A percentile compares a stretch with the other conserved stretches of the same genome.
Evolutionary conservation across 2,329 filamentous ascomycete genomes (phyloP).

Genomic region (Aspergillus costaricaensis): DNA sequence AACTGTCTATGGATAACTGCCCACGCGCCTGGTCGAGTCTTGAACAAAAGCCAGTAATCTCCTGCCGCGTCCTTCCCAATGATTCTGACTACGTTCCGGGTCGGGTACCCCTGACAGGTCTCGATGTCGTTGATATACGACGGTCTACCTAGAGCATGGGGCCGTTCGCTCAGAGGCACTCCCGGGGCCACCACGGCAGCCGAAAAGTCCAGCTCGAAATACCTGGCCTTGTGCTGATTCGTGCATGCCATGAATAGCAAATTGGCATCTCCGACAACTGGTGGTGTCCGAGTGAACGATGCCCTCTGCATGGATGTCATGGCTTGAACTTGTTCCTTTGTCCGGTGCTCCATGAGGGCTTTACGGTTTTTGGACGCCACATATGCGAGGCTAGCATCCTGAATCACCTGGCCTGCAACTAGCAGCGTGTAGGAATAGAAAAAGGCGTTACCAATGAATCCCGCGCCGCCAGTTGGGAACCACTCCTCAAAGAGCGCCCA

Average conservation of each 20-base stretch:
- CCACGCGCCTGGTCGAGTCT: constrained; percentile 27
- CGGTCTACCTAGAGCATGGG: constrained; percentile 13
- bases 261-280: constrained; percentile 36
- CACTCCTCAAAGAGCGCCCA: constrained; percentile 36
- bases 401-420: constrained; percentile 10
- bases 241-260: constrained; percentile 38
- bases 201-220: constrained; percentile 45
- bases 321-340: constrained; percentile 22
- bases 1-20: constrained; percentile 20
- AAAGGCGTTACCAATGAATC: constrained; percentile 29
- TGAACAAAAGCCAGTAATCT: constrained; percentile 35
- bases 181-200: constrained; percentile 20
- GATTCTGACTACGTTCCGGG: constrained; percentile 23
- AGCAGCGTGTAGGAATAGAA: constrained; percentile 12
- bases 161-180: background rate
- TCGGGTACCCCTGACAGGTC: constrained; percentile 2
- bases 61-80: constrained; percentile 37
- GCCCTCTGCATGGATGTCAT: constrained; percentile 13
- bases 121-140: constrained; percentile 15
- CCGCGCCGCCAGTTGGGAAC: constrained; percentile 23
- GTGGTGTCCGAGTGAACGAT: constrained; percentile 17
- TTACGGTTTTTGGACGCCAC: constrained; percentile 17
- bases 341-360: constrained; percentile 22
- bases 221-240: constrained; percentile 44
- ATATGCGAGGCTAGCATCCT: constrained; percentile 3